Conservation (phyloP, 1,139 yeast species). For the Hyphopichia wangnamkhiaoensis region DNA sequence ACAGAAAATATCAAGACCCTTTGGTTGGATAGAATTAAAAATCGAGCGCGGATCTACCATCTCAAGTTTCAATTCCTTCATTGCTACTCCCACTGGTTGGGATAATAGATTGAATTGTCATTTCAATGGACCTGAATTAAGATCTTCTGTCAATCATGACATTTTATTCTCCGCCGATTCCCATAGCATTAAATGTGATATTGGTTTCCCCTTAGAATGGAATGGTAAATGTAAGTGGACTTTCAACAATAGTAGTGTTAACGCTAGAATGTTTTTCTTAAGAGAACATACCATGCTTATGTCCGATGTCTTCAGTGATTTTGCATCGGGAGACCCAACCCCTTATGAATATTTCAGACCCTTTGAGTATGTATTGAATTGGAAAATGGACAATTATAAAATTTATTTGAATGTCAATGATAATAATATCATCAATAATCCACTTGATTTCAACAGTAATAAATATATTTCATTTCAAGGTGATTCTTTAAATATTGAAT, state of each 20-base stretch:
- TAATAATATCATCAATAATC: slow-evolving; percentile 82
- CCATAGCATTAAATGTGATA: slow-evolving; percentile 56
- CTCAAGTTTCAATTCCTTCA: slow-evolving; percentile 48
- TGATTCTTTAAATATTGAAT: slow-evolving; percentile 46
- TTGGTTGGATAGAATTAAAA: slow-evolving; percentile 89
- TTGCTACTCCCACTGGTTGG: slow-evolving; percentile 62
- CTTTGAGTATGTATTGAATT: slow-evolving; percentile 57
- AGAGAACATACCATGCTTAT: slow-evolving; percentile 79
- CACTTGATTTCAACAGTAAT: slow-evolving; percentile 80
- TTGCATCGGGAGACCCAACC: slow-evolving; percentile 69
- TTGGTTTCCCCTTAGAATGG: slow-evolving; percentile 79
- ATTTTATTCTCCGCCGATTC: slow-evolving; percentile 63
- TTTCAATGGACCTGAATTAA: slow-evolving; percentile 61
- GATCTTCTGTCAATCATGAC: slow-evolving; percentile 90
- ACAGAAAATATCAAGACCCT: slow-evolving; percentile 47
- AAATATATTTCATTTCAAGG: slow-evolving; percentile 77
- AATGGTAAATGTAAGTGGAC: slow-evolving; percentile 75
- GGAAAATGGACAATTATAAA: slow-evolving; percentile 60
- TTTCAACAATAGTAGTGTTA: slow-evolving; percentile 53
- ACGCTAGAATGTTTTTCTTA: slow-evolving; percentile 64
- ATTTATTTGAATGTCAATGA: slow-evolving; percentile 81
- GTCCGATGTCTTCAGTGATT: slow-evolving; percentile 76
- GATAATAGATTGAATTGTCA: slow-evolving; percentile 50
- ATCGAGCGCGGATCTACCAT: slow-evolving; percentile 55
- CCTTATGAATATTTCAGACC: slow-evolving; percentile 81